Percentiles rank a stretch among this genome's conserved stretches.
These are phyloP conservation scores for Fusarium sp. DNA, from an alignment of 2,329 filamentous ascomycete species.

Conservation along the genomic window DNA sequence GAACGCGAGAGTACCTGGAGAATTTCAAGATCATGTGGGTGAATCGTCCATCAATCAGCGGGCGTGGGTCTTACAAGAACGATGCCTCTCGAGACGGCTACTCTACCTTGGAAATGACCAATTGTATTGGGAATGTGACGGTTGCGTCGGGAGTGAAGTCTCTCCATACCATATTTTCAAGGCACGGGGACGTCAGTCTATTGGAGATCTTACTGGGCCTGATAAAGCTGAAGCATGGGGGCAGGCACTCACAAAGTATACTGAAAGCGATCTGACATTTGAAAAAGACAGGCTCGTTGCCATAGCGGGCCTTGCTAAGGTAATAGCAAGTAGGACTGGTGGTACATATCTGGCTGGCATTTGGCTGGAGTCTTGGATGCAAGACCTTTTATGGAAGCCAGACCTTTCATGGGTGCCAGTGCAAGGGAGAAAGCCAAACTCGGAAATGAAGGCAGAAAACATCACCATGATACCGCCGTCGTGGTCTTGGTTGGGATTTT, in stretches of 20 bases:
- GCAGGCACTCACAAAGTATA: not conserved
- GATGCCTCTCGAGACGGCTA: not conserved
- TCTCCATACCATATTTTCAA: fast-evolving
- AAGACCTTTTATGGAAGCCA: not conserved
- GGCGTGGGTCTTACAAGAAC: not conserved
- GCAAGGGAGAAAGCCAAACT: fast-evolving
- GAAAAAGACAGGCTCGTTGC: not conserved
- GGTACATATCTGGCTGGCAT: not conserved
- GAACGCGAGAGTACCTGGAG: fast-evolving
- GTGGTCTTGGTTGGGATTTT: not conserved
- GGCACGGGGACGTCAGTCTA: fast-evolving
- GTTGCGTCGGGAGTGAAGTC: fast-evolving
- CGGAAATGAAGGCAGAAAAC: not conserved
- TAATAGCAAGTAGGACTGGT: fast-evolving
- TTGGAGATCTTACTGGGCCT: fast-evolving
- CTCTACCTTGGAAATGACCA: not conserved
- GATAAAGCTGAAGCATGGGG: fast-evolving
- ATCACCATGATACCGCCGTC: not conserved
- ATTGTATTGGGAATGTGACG: not conserved
- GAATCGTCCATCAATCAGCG: not conserved
- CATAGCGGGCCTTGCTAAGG: not conserved
- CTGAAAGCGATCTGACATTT: fast-evolving
- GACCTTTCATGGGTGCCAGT: not conserved
- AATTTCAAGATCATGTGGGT: fast-evolving
- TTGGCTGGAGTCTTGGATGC: not conserved